Evolutionary conservation across 331 rosid genomes (phyloP).

Genomic region (Phaseolus coccineus): DNA sequence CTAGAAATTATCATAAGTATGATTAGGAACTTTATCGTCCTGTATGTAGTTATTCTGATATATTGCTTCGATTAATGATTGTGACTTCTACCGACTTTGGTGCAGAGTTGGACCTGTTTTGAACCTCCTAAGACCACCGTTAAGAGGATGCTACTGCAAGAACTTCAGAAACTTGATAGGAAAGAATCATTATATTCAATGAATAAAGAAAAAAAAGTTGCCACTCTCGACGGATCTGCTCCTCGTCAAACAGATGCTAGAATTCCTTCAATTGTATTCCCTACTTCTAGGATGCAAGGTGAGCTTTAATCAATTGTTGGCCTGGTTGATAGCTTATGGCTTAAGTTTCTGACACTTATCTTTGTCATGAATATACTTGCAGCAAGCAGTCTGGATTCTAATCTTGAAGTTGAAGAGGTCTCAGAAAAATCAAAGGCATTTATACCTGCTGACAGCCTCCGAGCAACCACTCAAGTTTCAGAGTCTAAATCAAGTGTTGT

Average conservation of each 20-base stretch:
- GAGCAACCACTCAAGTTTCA: slow-evolving; percentile 44
- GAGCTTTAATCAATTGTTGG: slow-evolving; percentile 39
- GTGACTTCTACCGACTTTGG: slow-evolving; percentile 36
- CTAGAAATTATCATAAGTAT: background rate
- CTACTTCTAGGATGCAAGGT: slow-evolving; percentile 59
- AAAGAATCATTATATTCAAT: slow-evolving; percentile 45
- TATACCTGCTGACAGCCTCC: slow-evolving; percentile 44
- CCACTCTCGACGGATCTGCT: slow-evolving; percentile 51
- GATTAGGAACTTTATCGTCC: slow-evolving; percentile 4
- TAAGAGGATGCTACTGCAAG: slow-evolving; percentile 76
- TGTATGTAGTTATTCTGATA: background rate
- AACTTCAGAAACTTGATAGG: slow-evolving; percentile 55
- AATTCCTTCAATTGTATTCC: slow-evolving; percentile 51
- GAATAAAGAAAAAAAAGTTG: slow-evolving; percentile 52
- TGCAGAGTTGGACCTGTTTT: slow-evolving; percentile 80
- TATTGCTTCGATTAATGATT: slow-evolving; percentile 41
- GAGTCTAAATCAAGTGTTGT: slow-evolving; percentile 50
- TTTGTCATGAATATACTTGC: slow-evolving; percentile 45
- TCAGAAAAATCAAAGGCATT: slow-evolving; percentile 54
- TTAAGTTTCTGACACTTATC: slow-evolving; percentile 4
- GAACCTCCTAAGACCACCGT: slow-evolving; percentile 86
- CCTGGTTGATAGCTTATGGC: background rate
- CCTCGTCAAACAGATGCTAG: slow-evolving; percentile 48
- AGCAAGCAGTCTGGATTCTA: slow-evolving; percentile 50
- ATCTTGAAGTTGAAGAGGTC: slow-evolving; percentile 46